A percentile compares a stretch with the other conserved stretches of the same genome.
Evolutionary conservation across 148 eudicot genomes (phyloP).

Genomic region (Persicaria tinctoria): DNA sequence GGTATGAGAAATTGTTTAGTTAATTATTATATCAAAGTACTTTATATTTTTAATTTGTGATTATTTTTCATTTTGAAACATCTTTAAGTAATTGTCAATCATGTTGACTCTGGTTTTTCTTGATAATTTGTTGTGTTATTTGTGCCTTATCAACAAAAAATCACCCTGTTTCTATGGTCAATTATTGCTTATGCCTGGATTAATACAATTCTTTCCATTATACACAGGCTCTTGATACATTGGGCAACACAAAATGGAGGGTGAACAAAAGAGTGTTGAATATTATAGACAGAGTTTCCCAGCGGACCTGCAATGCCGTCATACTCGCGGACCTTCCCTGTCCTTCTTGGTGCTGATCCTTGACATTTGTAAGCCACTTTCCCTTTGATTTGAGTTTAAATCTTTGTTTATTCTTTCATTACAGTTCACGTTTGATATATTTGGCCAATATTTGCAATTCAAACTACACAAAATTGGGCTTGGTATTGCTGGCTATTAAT

Average conservation of each 20-base stretch:
- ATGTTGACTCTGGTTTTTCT: neutral
- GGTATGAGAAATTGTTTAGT: constrained; percentile 31
- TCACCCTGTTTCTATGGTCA: neutral
- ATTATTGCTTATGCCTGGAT: neutral
- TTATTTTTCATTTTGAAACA: neutral
- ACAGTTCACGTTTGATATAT: too few species aligned
- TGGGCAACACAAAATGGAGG: constrained; percentile 89
- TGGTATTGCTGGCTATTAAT: too few species aligned
- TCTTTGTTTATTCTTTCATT: too few species aligned
- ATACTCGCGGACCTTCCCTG: too few species aligned
- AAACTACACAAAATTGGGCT: too few species aligned
- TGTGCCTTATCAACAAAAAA: neutral
- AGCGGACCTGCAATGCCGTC: too few species aligned
- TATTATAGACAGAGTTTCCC: constrained; percentile 68
- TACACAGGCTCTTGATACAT: constrained; percentile 71
- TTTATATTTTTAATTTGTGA: neutral
- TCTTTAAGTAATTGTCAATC: neutral
- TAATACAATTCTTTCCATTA: neutral
- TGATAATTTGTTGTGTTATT: neutral
- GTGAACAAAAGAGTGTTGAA: constrained; percentile 64
- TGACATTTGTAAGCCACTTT: too few species aligned
- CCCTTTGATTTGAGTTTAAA: too few species aligned
- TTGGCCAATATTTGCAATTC: too few species aligned
- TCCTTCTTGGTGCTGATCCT: too few species aligned
- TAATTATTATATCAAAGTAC: neutral